A percentile compares a stretch with the other conserved stretches of the same genome.
These are phyloP conservation scores for Cyberlindnera euphorbiae DNA, from an alignment of 805 yeast genomes.

Conservation along the genomic window DNA sequence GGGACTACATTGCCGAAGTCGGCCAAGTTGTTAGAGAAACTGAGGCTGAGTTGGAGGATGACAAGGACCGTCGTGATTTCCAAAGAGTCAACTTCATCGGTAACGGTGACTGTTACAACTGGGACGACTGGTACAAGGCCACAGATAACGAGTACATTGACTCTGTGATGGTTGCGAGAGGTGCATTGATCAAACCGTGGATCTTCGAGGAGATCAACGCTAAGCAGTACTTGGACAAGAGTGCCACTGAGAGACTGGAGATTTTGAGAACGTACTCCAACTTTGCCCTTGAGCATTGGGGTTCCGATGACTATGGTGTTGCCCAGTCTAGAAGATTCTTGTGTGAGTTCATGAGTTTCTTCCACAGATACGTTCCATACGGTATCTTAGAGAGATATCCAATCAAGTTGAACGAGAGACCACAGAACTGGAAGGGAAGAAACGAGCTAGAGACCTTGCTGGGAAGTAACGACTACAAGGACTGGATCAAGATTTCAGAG, in stretches of 20 bases:
- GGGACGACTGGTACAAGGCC: slow-evolving; percentile 83
- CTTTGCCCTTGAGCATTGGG: slow-evolving; percentile 95
- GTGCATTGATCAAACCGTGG: slow-evolving; percentile 98
- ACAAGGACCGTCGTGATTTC: slow-evolving; percentile 52
- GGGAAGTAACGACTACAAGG: slow-evolving; percentile 79
- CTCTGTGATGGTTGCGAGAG: slow-evolving; percentile 96
- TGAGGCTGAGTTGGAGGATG: slow-evolving; percentile 49
- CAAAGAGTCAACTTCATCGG: slow-evolving; percentile 82
- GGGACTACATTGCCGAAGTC: slow-evolving; percentile 80
- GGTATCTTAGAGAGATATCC: slow-evolving; percentile 89
- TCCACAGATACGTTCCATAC: slow-evolving; percentile 90
- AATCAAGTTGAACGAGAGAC: slow-evolving; percentile 86
- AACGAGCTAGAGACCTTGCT: slow-evolving; percentile 86
- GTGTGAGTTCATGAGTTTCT: slow-evolving; percentile 92
- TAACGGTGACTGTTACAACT: slow-evolving; percentile 87
- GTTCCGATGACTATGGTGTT: slow-evolving; percentile 92
- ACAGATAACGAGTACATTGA: slow-evolving; percentile 67
- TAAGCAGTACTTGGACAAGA: slow-evolving; percentile 84
- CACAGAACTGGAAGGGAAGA: slow-evolving; percentile 91
- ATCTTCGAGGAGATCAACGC: slow-evolving; percentile 92
- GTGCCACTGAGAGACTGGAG: slow-evolving; percentile 84
- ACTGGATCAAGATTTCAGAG: slow-evolving; percentile 91
- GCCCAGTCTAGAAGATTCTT: slow-evolving; percentile 81
- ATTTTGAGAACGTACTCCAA: slow-evolving; percentile 64
- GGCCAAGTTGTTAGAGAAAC: slow-evolving; percentile 63